A percentile compares a stretch with the other conserved stretches of the same genome.
These are phyloP conservation scores for Acacia acuminata DNA, from an alignment of 306 rosid species.

Conservation along the genomic window DNA sequence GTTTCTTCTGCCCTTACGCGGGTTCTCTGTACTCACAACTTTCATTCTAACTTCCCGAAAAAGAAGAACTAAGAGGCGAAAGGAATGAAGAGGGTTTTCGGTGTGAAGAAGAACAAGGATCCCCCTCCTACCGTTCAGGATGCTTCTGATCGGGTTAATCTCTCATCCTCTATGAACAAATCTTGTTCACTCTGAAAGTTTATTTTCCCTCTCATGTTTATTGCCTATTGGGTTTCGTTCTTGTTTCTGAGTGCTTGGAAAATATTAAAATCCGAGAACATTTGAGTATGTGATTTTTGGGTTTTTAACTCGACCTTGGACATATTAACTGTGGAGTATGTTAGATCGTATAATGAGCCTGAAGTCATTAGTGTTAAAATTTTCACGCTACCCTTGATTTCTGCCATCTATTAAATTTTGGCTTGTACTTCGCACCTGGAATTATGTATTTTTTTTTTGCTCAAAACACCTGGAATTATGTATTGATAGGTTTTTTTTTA, in stretches of 20 bases:
- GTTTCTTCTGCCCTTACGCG: neutral
- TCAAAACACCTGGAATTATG: neutral
- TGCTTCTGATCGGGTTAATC: constrained; percentile 73
- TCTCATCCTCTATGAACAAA: neutral
- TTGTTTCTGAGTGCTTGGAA: neutral
- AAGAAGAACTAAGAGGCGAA: constrained; percentile 19
- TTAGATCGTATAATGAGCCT: neutral
- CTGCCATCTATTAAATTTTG: constrained; percentile 21
- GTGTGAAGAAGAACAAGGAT: constrained; percentile 81
- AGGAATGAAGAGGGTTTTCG: constrained; percentile 83
- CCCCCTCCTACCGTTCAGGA: constrained; percentile 90
- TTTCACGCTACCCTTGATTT: neutral
- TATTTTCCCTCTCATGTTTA: neutral
- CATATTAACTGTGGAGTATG: neutral
- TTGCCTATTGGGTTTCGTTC: neutral
- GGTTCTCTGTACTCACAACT: neutral
- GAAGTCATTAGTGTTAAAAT: neutral
- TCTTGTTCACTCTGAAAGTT: neutral
- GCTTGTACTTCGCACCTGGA: neutral
- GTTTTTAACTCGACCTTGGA: neutral
- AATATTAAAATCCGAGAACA: neutral
- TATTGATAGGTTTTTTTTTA: neutral
- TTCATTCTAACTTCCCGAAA: neutral
- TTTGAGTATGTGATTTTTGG: neutral
- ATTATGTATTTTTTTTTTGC: neutral